Base-by-base conservation (phyloP, 2,329 filamentous ascomycete genomes). In the Cryphonectria parasitica region DNA sequence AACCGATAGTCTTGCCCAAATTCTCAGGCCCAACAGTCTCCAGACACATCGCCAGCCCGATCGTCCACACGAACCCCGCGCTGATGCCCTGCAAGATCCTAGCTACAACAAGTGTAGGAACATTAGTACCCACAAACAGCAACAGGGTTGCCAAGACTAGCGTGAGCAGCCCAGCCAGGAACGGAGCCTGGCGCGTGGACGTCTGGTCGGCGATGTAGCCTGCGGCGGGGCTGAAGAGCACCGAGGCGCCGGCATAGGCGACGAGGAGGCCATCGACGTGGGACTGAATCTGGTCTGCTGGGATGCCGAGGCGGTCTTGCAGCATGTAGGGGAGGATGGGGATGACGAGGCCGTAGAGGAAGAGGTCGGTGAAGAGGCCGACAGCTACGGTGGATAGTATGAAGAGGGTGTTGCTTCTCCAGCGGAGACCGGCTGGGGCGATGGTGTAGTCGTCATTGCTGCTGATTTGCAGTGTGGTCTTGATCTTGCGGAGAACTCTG, bases 1-100 rank as follows among this genome's bases (percentile, higher is more conserved):
- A 85, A 19, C 89, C 89, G 75, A 91, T 86, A 1, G 86, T 86
- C 76, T 89, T 89, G 2, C 89, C 89, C 52, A 91, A 76, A 63
- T 88, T 86, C 65, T 86, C 81, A 2, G 78, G 75, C 1, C 78
- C 78, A 80, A 90, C 88, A 0, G 88, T 88, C 75, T 90, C 89
- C 6, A 88, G 79, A 54, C 88, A 82, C 71, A 91, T 81, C 1
- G 88, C 86, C 15, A 90, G 78, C 0, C 88, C 86, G 13, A 88
- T 84, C 0, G 86, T 89, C 84, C 88, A 89, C 0, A 90, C 88
- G 43, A 89, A 82, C 0, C 86, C 87, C 8, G 83, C 86, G 69
- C 85, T 87, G 28, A 86, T 79, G 1, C 89, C 89, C 75, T 90
- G 88, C 0, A 90, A 77, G 0, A 88, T 75, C 43, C 89, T 82